Evolutionary conservation across 176 grass and related monocot genomes (phyloP).

Genomic region (Panicum miliaceum): DNA sequence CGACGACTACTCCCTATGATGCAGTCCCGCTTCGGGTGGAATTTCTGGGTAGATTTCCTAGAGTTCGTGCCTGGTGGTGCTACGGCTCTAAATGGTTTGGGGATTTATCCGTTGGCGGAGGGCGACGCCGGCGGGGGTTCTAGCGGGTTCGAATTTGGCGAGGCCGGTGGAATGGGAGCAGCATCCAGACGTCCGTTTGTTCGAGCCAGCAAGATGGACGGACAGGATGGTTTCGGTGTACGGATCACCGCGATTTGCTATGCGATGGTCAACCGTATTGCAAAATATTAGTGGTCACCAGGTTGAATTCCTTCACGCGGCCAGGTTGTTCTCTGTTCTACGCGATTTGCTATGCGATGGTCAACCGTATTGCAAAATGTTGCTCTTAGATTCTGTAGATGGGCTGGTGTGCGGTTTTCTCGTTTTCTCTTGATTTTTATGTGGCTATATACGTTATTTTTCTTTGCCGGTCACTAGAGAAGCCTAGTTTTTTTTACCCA

Average conservation of each 20-base stretch:
- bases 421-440: too few relatives aligned
- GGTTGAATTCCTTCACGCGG: too few relatives aligned
- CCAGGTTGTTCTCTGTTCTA: too few relatives aligned
- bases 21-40: not conserved
- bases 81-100: not conserved
- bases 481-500: too few relatives aligned
- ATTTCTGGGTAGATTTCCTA: conserved; percentile 21
- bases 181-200: not conserved
- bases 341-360: too few relatives aligned
- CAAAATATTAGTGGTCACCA: too few relatives aligned
- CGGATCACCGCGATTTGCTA: not conserved
- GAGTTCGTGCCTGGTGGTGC: conserved; percentile 25
- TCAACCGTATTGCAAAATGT: too few relatives aligned
- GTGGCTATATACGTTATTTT: too few relatives aligned
- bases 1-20: conserved; percentile 13
- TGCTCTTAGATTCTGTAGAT: too few relatives aligned
- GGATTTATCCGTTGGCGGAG: not conserved
- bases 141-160: conserved; percentile 5
- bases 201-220: not conserved
- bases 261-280: too few relatives aligned
- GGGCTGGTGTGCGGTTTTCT: too few relatives aligned
- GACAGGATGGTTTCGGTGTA: not conserved
- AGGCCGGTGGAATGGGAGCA: not conserved
- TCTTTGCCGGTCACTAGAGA: too few relatives aligned
- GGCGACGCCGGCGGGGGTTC: not conserved